A percentile compares a stretch with the other conserved stretches of the same genome.
phyloP scores from a whole-genome alignment of 805 yeast genomes.

The Starmerella potacharoeniae region DNA sequence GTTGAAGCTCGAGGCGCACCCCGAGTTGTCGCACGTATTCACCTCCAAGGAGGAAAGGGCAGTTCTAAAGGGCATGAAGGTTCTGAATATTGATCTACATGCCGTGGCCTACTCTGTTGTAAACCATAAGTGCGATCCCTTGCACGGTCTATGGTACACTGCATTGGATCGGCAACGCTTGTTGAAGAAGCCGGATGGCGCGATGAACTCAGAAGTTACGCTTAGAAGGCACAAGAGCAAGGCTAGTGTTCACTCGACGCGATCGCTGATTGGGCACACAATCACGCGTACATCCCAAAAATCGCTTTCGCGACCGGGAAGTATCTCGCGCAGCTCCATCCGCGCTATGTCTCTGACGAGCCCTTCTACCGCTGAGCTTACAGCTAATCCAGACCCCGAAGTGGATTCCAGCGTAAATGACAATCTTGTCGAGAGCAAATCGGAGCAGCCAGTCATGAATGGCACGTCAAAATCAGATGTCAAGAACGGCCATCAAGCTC shows the following conservation, averaged over 20 bases:
- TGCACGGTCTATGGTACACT: conserved; percentile 25
- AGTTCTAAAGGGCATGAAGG: conserved; percentile 22
- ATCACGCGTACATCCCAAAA: background rate
- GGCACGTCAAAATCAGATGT: too few relatives aligned
- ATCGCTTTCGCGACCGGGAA: background rate
- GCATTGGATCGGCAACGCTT: conserved; percentile 19
- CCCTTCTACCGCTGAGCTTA: background rate
- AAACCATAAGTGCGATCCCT: conserved; percentile 21
- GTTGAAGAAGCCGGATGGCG: background rate
- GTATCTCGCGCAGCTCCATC: background rate
- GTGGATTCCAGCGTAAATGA: background rate
- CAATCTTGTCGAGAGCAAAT: background rate
- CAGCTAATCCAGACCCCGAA: background rate
- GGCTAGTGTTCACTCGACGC: background rate
- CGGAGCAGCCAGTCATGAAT: background rate
- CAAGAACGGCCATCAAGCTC: too few relatives aligned
- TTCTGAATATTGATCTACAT: conserved; percentile 20
- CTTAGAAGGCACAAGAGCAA: conserved; percentile 1
- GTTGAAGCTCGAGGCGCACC: conserved; percentile 21
- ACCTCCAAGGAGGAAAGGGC: conserved; percentile 18
- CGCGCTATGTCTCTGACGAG: background rate
- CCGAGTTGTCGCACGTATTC: conserved; percentile 36
- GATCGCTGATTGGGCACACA: background rate
- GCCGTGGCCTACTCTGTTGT: conserved; percentile 18
- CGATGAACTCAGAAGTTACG: background rate